Conservation (phyloP, 1,284 basidiomycete species). For the Ceratobasidium sp. region DNA sequence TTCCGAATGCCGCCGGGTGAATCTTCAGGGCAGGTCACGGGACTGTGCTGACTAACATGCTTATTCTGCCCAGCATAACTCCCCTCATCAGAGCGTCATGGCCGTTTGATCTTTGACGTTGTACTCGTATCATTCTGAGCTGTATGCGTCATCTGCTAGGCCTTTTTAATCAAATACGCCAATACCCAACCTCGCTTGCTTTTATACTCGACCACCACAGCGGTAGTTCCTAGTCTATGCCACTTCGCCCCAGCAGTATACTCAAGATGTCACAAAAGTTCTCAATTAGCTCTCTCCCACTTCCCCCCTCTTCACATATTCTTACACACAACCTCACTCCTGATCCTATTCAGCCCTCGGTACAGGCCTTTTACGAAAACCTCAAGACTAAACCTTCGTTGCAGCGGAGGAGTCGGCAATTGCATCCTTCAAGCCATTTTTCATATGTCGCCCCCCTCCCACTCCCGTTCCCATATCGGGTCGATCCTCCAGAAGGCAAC, state of each 20-base stretch:
- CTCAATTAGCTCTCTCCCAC: slow-evolving; percentile 69
- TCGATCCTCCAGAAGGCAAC: slow-evolving; percentile 53
- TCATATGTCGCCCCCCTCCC: slow-evolving; percentile 85
- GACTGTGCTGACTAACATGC: background rate
- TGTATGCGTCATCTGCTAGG: background rate
- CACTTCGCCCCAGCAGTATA: background rate
- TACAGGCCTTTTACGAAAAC: slow-evolving; percentile 59
- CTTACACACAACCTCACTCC: slow-evolving; percentile 75
- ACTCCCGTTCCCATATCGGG: slow-evolving; percentile 83
- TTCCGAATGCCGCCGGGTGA: slow-evolving; percentile 27
- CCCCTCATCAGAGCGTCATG: background rate
- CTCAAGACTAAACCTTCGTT: slow-evolving; percentile 66
- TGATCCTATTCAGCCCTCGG: slow-evolving; percentile 63
- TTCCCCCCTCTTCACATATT: slow-evolving; percentile 64
- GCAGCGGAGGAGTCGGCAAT: slow-evolving; percentile 73
- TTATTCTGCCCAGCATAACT: background rate
- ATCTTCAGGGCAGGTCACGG: slow-evolving; percentile 30
- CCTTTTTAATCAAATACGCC: background rate
- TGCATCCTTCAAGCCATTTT: slow-evolving; percentile 72
- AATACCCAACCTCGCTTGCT: background rate
- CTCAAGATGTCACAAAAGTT: slow-evolving; percentile 40
- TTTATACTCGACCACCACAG: background rate
- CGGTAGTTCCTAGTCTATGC: background rate
- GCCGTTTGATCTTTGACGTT: no score
- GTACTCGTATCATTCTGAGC: background rate